Percentiles rank a stretch among this genome's conserved stretches.
These are phyloP conservation scores for Cyberlindnera euphorbiae DNA, from an alignment of 805 yeast genomes.

Conservation along the genomic window DNA sequence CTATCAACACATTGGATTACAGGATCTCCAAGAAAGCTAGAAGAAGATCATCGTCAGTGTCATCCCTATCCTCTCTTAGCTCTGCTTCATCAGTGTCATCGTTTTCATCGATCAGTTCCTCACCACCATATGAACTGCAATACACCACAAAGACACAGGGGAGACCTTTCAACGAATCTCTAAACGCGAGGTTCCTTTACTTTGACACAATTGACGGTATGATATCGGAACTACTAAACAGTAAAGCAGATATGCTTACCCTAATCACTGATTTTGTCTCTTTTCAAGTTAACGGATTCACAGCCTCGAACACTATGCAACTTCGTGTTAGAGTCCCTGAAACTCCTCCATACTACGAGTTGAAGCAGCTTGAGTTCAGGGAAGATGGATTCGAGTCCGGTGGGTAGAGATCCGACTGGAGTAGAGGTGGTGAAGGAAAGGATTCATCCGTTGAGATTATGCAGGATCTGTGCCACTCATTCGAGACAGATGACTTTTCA, in stretches of 20 bases:
- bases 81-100: not conserved
- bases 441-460: conserved; percentile 4
- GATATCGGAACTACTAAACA: conserved; percentile 18
- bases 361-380: conserved; percentile 21
- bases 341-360: conserved; percentile 4
- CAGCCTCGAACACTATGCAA: conserved; percentile 14
- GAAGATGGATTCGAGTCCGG: conserved; percentile 18
- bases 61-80: not conserved
- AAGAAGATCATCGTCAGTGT: conserved; percentile 1
- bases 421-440: not conserved
- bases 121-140: conserved; percentile 1
- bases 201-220: conserved; percentile 23
- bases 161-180: conserved; percentile 25
- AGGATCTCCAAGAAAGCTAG: conserved; percentile 9
- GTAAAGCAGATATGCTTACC: conserved; percentile 11
- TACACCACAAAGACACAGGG: conserved; percentile 20
- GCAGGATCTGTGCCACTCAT: conserved; percentile 17
- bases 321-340: conserved; percentile 14
- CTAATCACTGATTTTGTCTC: conserved; percentile 11
- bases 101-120: not conserved
- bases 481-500: conserved; percentile 21
- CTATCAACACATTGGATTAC: not conserved
- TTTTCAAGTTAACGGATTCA: conserved; percentile 9
- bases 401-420: not conserved
- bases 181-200: conserved; percentile 25